A percentile compares a stretch with the other conserved stretches of the same genome.
phyloP scores from a whole-genome alignment of 2,329 filamentous ascomycete genomes.

The Lasiodiplodia gonubiensis region DNA sequence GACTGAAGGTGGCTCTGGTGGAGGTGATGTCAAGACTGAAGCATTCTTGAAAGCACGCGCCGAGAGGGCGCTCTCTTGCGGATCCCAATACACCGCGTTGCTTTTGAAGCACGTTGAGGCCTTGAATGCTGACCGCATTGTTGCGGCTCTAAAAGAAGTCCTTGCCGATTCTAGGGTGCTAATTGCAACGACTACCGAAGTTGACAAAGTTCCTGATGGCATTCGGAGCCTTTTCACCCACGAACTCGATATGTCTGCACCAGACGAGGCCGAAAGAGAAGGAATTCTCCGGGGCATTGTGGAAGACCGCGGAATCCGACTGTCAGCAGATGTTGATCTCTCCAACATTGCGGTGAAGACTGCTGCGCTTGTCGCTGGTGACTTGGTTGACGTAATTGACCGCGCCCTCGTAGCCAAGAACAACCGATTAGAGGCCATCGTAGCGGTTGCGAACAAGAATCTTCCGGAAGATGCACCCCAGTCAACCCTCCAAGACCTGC shows the following conservation, averaged over 20 bases:
- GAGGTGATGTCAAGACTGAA: conserved; percentile 92
- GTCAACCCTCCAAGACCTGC: conserved; percentile 77
- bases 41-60: conserved; percentile 86
- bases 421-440: conserved; percentile 76
- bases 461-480: conserved; percentile 47
- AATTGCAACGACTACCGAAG: conserved; percentile 91
- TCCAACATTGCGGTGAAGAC: conserved; percentile 90
- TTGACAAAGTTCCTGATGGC: conserved; percentile 91
- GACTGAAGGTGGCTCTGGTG: conserved; percentile 85
- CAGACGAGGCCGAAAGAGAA: conserved; percentile 90
- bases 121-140: conserved; percentile 88
- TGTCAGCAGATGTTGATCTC: conserved; percentile 84
- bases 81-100: conserved; percentile 79
- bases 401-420: conserved; percentile 80
- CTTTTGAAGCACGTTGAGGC: conserved; percentile 91
- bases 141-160: conserved; percentile 82
- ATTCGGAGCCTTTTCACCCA: conserved; percentile 92
- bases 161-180: conserved; percentile 79
- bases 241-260: conserved; percentile 90
- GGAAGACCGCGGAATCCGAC: conserved; percentile 73
- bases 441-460: conserved; percentile 52
- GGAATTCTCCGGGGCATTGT: conserved; percentile 82
- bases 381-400: conserved; percentile 92
- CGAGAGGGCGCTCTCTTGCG: conserved; percentile 87
- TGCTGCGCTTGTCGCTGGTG: conserved; percentile 90